These are phyloP conservation scores for Pisolithus albus DNA, from an alignment of 768 basidiomycete species.

Conservation along the genomic window DNA sequence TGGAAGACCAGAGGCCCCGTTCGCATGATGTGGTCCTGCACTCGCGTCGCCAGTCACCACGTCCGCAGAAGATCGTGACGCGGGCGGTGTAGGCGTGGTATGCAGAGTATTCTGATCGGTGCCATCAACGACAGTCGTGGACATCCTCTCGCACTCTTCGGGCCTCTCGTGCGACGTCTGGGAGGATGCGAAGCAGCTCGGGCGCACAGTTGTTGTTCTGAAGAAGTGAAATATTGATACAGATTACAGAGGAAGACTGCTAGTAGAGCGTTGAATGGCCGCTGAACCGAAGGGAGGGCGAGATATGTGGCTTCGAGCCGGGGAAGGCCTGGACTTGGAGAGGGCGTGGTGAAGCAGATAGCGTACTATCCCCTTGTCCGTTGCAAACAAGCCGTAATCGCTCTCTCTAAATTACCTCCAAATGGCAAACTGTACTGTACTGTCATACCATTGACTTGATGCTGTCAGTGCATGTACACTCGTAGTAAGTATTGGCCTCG, in stretches of 20 bases:
- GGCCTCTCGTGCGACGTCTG: conserved; percentile 5
- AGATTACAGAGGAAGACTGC: not conserved
- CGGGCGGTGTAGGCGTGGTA: conserved; percentile 1
- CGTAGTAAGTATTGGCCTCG: not conserved
- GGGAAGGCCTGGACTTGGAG: conserved; percentile 22
- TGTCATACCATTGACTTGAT: not conserved
- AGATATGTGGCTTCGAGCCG: conserved; percentile 11
- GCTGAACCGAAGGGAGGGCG: conserved; percentile 9
- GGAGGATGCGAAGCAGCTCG: conserved; percentile 7
- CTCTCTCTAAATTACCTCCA: conserved; percentile 1
- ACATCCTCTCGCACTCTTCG: conserved; percentile 10
- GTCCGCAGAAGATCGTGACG: conserved; percentile 1
- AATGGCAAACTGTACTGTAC: conserved; percentile 20
- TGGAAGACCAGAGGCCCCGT: conserved; percentile 5
- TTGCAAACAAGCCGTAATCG: conserved; percentile 18
- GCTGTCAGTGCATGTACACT: not conserved
- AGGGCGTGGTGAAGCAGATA: conserved; percentile 19
- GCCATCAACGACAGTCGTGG: conserved; percentile 20
- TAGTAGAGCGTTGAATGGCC: not conserved
- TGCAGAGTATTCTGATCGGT: conserved; percentile 15
- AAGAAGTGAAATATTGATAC: not conserved
- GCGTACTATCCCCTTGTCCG: conserved; percentile 1
- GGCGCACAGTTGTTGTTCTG: not conserved
- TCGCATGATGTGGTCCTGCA: not conserved
- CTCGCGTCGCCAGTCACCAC: not conserved